Evolutionary conservation across 768 basidiomycete species (phyloP), one percentile per base, ranked within the genome.

Genomic region (Chalciporus sphaerocephalus): DNA sequence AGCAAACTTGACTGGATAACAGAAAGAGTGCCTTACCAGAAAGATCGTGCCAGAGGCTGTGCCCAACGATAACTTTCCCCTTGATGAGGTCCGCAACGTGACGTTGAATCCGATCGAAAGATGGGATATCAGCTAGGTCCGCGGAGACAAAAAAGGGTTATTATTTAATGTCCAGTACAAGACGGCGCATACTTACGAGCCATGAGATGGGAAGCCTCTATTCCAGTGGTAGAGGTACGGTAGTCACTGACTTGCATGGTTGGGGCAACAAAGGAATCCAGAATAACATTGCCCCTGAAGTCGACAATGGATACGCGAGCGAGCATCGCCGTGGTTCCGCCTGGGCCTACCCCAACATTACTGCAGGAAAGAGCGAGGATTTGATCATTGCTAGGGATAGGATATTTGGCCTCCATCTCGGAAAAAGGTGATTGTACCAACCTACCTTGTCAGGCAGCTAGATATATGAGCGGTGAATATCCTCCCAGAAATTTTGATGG

Each of bases 311-410:
- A 74, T 30, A 79, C 73, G 40, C 75, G 74, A 36, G 87, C 88
- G 27, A 91, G 71, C 81, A 91, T 85, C 30, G 82, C 78, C 2
- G 88, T 91, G 13, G 83, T 83, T 6, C 88, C 88, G 3, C 87
- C 87, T 15, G 85, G 82, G 22, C 87, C 87, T 28, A 86, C 83
- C 11, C 88, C 88, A n/a, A 89, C 83, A 51, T 80, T 81, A 40
- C 73, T 69, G 52, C 81, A 87, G 13, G 84, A 78, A 34, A 89
- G 61, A 6, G 81, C 74, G 34, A 85, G 61, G 51, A 81, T 72
- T 44, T 74, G 74, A 67, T 81, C 64, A 39, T 53, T 66, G 46
- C 56, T 57, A 46, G 64, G 64, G 57, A 56, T 38, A 40, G 64
- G 64, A 36, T 64, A 61, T 48, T 65, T 67, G 30, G 57, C 39